These are phyloP conservation scores for Leccinum pallidistipes DNA, from an alignment of 1,284 basidiomycete species.

Conservation along the genomic window DNA sequence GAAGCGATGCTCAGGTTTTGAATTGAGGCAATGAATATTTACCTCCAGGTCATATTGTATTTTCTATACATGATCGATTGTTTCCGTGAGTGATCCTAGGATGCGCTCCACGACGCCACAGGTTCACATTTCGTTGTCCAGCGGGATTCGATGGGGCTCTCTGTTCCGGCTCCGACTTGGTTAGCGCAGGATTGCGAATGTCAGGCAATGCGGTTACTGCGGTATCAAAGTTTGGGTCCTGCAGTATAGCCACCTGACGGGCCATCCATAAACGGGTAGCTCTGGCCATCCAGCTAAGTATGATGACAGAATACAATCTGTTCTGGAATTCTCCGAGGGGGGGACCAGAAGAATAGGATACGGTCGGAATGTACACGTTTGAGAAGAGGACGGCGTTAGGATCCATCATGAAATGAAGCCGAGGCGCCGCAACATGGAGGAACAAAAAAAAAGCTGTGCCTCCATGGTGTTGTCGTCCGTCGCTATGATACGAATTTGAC, in stretches of 20 bases:
- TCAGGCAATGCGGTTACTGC: neutral
- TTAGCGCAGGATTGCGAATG: neutral
- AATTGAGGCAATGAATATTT: neutral
- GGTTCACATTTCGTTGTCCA: constrained; percentile 4
- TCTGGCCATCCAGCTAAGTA: constrained; percentile 13
- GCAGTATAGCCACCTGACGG: constrained; percentile 7
- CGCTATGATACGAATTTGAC: constrained; percentile 26
- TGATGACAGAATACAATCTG: constrained; percentile 1
- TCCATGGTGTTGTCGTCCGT: constrained; percentile 13
- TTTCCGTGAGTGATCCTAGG: neutral
- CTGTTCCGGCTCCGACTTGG: neutral
- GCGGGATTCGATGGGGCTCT: neutral
- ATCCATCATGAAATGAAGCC: constrained; percentile 5
- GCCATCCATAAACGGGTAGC: constrained; percentile 21
- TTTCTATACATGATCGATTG: constrained; percentile 2
- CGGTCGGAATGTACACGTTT: constrained; percentile 10
- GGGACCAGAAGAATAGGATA: neutral
- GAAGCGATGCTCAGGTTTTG: neutral
- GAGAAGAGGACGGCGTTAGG: constrained; percentile 16
- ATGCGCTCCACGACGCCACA: constrained; percentile 25
- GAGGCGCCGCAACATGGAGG: constrained; percentile 1
- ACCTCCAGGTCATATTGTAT: neutral
- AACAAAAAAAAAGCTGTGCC: constrained; percentile 6
- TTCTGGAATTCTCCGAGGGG: constrained; percentile 11
- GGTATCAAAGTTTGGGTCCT: constrained; percentile 11